These are phyloP conservation scores for Chenopodium berlandieri DNA, from an alignment of 148 eudicot genomes.

Conservation along the genomic window DNA sequence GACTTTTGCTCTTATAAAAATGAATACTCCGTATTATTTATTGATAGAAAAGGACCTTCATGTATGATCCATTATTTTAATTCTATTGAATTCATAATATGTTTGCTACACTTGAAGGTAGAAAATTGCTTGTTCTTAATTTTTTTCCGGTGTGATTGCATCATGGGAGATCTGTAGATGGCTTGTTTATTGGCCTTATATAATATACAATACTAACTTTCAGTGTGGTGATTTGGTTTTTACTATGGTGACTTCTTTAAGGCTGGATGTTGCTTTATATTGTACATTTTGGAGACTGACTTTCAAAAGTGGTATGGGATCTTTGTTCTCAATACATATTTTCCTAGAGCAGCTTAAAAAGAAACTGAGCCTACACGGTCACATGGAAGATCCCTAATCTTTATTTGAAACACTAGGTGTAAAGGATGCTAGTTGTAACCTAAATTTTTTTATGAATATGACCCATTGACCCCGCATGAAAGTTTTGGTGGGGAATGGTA, in stretches of 20 bases:
- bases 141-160: not conserved
- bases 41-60: not conserved
- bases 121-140: not conserved
- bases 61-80: not conserved
- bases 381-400: not conserved
- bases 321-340: not conserved
- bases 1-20: not conserved
- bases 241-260: not conserved
- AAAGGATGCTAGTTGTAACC: not conserved
- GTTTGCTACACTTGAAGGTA: not conserved
- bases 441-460: not conserved
- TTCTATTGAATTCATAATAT: not conserved
- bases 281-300: not conserved
- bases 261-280: not conserved
- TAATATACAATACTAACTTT: not conserved
- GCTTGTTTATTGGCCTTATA: not conserved
- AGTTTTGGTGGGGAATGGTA: not conserved
- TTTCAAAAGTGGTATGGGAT: not conserved
- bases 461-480: not conserved
- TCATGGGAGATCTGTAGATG: not conserved
- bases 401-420: not conserved
- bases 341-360: not conserved
- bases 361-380: not conserved
- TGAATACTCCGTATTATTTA: not conserved
- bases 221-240: too few species aligned